A percentile compares a stretch with the other conserved stretches of the same genome.
phyloP scores from a whole-genome alignment of 768 basidiomycete species.

The Agaricus subrufescens region DNA sequence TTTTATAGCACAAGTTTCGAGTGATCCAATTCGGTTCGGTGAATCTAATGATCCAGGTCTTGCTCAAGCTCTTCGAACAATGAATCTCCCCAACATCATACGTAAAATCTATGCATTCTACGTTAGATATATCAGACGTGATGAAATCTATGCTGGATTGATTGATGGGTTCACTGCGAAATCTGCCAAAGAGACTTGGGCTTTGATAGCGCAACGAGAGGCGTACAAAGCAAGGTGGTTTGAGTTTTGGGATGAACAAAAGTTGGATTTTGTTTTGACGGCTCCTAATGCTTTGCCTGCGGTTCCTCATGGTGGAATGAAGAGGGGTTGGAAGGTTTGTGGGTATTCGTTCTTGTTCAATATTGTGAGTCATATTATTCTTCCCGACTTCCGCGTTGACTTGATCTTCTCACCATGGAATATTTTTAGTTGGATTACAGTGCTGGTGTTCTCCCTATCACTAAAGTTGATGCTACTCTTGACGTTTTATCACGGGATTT shows the following conservation, averaged over 20 bases:
- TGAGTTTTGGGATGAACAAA: slow-evolving; percentile 32
- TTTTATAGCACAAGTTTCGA: slow-evolving; percentile 18
- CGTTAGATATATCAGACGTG: slow-evolving; percentile 44
- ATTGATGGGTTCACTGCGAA: slow-evolving; percentile 44
- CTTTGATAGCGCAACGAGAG: slow-evolving; percentile 43
- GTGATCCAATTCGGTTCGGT: slow-evolving; percentile 27
- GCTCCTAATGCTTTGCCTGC: slow-evolving; percentile 56
- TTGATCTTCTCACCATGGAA: not conserved
- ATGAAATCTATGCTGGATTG: slow-evolving; percentile 49
- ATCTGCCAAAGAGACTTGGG: slow-evolving; percentile 39
- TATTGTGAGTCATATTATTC: slow-evolving; percentile 30
- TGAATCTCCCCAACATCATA: slow-evolving; percentile 42
- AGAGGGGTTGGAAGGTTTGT: slow-evolving; percentile 45
- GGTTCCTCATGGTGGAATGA: slow-evolving; percentile 49
- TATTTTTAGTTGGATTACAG: slow-evolving; percentile 27
- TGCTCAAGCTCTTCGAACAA: slow-evolving; percentile 28
- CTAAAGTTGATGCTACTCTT: slow-evolving; percentile 37
- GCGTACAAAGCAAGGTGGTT: slow-evolving; percentile 38
- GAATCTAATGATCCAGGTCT: slow-evolving; percentile 51
- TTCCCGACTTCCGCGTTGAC: not conserved
- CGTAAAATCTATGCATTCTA: slow-evolving; percentile 47
- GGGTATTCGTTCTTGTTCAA: slow-evolving; percentile 64
- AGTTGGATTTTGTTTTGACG: slow-evolving; percentile 55
- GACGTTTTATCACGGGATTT: slow-evolving; percentile 36
- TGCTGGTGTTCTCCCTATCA: slow-evolving; percentile 57